phyloP scores from a whole-genome alignment of 2,329 filamentous ascomycete genomes.

The Clarireedia monteithiana region DNA sequence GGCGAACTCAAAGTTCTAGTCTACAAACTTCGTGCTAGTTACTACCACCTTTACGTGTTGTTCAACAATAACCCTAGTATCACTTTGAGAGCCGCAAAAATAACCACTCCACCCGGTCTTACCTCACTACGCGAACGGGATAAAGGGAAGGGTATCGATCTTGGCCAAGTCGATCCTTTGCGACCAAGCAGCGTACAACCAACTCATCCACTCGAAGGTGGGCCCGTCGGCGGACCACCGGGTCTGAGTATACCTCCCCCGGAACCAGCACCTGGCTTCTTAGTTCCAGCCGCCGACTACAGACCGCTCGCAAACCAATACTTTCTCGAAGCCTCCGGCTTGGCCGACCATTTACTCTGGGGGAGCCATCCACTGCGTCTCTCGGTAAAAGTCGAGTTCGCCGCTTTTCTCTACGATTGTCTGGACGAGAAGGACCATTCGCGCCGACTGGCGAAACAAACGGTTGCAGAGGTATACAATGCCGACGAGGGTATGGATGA shows the following conservation, averaged over 20 bases:
- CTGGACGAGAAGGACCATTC: slow-evolving; percentile 73
- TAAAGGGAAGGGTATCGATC: slow-evolving; percentile 26
- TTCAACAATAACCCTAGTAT: slow-evolving; percentile 88
- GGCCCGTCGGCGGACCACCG: slow-evolving; percentile 39
- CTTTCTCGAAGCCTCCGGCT: slow-evolving; percentile 67
- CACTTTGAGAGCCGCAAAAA: slow-evolving; percentile 20
- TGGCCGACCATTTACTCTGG: slow-evolving; percentile 71
- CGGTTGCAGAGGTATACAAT: slow-evolving; percentile 86
- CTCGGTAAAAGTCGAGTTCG: slow-evolving; percentile 85
- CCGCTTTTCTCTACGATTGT: slow-evolving; percentile 90
- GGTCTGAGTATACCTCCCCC: slow-evolving; percentile 30
- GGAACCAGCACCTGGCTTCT: slow-evolving; percentile 57
- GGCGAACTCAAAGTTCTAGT: slow-evolving; percentile 82
- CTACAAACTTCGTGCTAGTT: slow-evolving; percentile 86
- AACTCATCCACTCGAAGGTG: slow-evolving; percentile 28
- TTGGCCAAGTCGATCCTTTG: slow-evolving; percentile 13
- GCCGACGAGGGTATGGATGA: slow-evolving; percentile 90
- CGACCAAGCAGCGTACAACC: slow-evolving; percentile 28
- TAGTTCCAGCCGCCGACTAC: slow-evolving; percentile 74
- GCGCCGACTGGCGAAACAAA: slow-evolving; percentile 67
- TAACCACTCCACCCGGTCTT: slow-evolving; percentile 34
- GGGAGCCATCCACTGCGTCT: slow-evolving; percentile 85
- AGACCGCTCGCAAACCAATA: slow-evolving; percentile 72
- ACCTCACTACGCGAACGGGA: slow-evolving; percentile 25
- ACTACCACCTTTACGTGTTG: slow-evolving; percentile 93